These are phyloP conservation scores for Nicotiana noctiflora DNA, from an alignment of 257 asterid species.

Conservation along the genomic window DNA sequence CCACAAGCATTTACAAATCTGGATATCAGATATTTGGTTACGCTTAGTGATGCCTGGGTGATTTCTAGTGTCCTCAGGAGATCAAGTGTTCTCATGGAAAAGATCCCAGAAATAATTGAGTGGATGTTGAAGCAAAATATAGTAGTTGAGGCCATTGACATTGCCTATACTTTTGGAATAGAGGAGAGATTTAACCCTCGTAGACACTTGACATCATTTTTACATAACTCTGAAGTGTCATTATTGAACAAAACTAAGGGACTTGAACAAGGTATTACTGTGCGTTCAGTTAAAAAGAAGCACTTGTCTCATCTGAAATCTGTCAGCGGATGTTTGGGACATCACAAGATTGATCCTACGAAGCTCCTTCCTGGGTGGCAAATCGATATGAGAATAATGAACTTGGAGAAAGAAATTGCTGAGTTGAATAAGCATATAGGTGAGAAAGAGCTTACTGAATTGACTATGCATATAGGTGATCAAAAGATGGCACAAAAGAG, in stretches of 20 bases:
- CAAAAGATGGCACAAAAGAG: conserved; percentile 42
- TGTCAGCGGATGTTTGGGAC: conserved; percentile 43
- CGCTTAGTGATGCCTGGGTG: conserved; percentile 34
- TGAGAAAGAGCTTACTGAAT: conserved; percentile 13
- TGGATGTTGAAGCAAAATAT: conserved; percentile 45
- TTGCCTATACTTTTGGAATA: conserved; percentile 53
- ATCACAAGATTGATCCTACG: conserved; percentile 52
- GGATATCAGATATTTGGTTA: conserved; percentile 53
- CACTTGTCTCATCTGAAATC: conserved; percentile 47
- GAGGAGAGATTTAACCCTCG: conserved; percentile 51
- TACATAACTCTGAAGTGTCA: conserved; percentile 45
- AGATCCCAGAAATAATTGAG: conserved; percentile 52
- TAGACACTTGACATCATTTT: conserved; percentile 42
- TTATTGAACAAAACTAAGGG: conserved; percentile 17
- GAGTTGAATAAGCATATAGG: conserved; percentile 1
- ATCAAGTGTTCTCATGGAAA: conserved; percentile 44
- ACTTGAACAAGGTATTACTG: conserved; percentile 22
- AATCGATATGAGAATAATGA: conserved; percentile 39
- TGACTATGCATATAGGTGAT: conserved; percentile 15
- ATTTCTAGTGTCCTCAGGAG: conserved; percentile 38
- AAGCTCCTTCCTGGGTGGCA: conserved; percentile 77
- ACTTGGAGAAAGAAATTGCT: conserved; percentile 41
- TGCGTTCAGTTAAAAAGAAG: conserved; percentile 56
- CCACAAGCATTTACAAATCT: conserved; percentile 38
- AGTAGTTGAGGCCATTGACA: conserved; percentile 70